Evolutionary conservation across 1,139 yeast genomes (phyloP).

Genomic region (Wickerhamomyces sp.): DNA sequence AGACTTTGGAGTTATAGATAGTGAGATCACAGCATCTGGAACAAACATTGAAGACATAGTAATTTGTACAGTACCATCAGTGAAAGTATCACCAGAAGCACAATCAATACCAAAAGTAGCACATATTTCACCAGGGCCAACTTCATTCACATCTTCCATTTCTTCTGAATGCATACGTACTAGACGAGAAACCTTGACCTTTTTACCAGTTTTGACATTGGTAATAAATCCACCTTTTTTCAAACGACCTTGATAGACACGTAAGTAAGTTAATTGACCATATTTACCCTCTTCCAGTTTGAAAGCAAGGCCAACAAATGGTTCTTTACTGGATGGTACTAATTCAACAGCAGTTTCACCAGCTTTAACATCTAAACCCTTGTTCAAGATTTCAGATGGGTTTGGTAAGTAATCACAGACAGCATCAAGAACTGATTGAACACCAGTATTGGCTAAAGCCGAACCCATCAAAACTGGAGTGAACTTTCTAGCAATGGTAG

Average conservation of each 20-base stretch:
- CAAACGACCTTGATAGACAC: conserved; percentile 94
- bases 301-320: conserved; percentile 95
- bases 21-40: conserved; percentile 95
- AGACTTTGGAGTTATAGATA: conserved; percentile 83
- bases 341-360: conserved; percentile 72
- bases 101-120: conserved; percentile 99
- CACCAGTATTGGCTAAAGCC: conserved; percentile 92
- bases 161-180: conserved; percentile 99
- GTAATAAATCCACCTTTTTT: conserved; percentile 87
- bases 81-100: conserved; percentile 98
- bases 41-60: conserved; percentile 98
- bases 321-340: conserved; percentile 66
- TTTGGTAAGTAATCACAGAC: conserved; percentile 94
- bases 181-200: conserved; percentile 88
- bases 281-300: conserved; percentile 97
- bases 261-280: conserved; percentile 93
- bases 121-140: conserved; percentile 97
- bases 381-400: conserved; percentile 88
- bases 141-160: conserved; percentile 95
- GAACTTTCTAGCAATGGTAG: conserved; percentile 94
- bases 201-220: conserved; percentile 89
- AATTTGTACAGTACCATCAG: conserved; percentile 71
- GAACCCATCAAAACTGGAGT: conserved; percentile 99
- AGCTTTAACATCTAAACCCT: conserved; percentile 73
- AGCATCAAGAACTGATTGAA: conserved; percentile 93